These are phyloP conservation scores for Elsinoe batatas DNA, from an alignment of 2,329 filamentous ascomycete species.

Conservation along the genomic window DNA sequence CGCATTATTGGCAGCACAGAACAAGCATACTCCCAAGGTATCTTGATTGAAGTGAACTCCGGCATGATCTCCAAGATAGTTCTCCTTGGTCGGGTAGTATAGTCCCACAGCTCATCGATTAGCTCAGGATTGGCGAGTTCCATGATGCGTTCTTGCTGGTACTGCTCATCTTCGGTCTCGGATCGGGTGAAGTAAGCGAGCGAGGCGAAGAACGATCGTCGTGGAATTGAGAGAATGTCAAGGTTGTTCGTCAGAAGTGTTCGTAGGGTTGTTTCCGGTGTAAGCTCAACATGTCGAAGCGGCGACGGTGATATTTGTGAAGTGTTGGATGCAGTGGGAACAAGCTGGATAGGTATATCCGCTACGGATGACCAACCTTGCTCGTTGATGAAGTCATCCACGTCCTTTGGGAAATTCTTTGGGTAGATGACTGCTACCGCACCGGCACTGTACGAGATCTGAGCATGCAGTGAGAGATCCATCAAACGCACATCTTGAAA, in stretches of 20 bases:
- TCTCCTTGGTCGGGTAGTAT: conserved; percentile 79
- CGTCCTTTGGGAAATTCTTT: conserved; percentile 75
- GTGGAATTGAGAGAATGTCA: conserved; percentile 82
- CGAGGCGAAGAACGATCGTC: conserved; percentile 72
- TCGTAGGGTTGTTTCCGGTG: conserved; percentile 52
- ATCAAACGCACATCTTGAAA: conserved; percentile 91
- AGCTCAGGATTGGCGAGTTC: conserved; percentile 75
- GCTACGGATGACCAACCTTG: conserved; percentile 72
- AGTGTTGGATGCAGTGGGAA: conserved; percentile 24
- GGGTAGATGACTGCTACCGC: conserved; percentile 75
- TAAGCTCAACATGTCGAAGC: conserved; percentile 25
- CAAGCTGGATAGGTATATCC: conserved; percentile 55
- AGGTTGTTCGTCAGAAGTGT: conserved; percentile 70
- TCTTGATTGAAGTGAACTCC: conserved; percentile 75
- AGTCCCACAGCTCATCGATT: conserved; percentile 90
- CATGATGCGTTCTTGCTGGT: conserved; percentile 66
- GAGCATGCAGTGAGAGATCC: conserved; percentile 42
- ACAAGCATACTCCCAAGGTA: conserved; percentile 64
- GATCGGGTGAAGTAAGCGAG: conserved; percentile 68
- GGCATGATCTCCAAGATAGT: conserved; percentile 87
- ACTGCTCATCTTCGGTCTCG: conserved; percentile 35
- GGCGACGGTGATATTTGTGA: conserved; percentile 19
- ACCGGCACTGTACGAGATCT: conserved; percentile 54
- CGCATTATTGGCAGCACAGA: conserved; percentile 71
- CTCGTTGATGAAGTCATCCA: conserved; percentile 63